phyloP scores from a whole-genome alignment of 345 rosid genomes.

The Hibiscus syriacus region DNA sequence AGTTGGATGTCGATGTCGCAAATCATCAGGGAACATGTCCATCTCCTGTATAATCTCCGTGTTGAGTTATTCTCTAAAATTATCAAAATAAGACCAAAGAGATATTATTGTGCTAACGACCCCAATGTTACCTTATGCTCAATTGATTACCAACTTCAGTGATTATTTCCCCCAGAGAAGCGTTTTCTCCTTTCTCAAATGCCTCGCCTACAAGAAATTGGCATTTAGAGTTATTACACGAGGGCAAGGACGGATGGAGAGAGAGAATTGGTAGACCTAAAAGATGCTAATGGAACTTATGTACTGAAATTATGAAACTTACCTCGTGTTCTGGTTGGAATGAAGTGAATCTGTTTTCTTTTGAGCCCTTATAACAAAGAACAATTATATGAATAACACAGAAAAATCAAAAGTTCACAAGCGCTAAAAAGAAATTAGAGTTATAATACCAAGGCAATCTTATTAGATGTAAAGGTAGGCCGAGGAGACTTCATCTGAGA shows the following conservation, averaged over 20 bases:
- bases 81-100: background rate
- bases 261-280: background rate
- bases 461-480: constrained; percentile 26
- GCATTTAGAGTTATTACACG: background rate
- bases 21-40: constrained; percentile 7
- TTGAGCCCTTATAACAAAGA: constrained; percentile 63
- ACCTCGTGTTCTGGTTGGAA: constrained; percentile 62
- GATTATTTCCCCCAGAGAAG: constrained; percentile 28
- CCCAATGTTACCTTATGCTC: constrained; percentile 34
- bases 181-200: constrained; percentile 27
- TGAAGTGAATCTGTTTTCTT: constrained; percentile 69
- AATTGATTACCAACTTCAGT: constrained; percentile 35
- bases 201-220: constrained; percentile 23
- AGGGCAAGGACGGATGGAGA: background rate
- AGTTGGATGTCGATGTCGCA: background rate
- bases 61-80: background rate
- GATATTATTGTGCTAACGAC: background rate
- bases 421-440: background rate
- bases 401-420: background rate
- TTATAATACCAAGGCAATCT: constrained; percentile 36
- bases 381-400: constrained; percentile 23
- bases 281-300: background rate
- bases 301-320: constrained; percentile 9
- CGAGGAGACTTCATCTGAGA: constrained; percentile 33
- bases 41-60: constrained; percentile 38